Evolutionary conservation across 805 yeast genomes (phyloP).

Genomic region (Candida palmyrensis): DNA sequence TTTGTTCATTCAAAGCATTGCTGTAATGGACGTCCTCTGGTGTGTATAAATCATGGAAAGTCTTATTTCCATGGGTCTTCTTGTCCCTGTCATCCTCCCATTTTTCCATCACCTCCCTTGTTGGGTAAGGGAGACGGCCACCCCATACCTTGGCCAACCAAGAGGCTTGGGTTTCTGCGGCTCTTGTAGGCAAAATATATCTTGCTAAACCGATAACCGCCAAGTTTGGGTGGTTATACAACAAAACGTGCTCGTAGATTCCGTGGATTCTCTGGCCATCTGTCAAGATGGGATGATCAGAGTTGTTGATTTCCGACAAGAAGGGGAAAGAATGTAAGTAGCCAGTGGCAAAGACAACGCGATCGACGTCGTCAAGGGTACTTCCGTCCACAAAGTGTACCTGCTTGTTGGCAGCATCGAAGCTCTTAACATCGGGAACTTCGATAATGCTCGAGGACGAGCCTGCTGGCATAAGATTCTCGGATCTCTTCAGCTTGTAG

Average conservation of each 20-base stretch:
- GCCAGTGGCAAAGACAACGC: slow-evolving; percentile 34
- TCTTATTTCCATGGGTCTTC: slow-evolving; percentile 16
- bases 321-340: slow-evolving; percentile 33
- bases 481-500: slow-evolving; percentile 47
- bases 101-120: slow-evolving; percentile 26
- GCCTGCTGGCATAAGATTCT: slow-evolving; percentile 40
- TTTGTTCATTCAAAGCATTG: slow-evolving; percentile 25
- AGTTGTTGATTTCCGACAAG: slow-evolving; percentile 18
- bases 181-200: slow-evolving; percentile 47
- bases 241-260: slow-evolving; percentile 43
- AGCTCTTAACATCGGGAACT: slow-evolving; percentile 37
- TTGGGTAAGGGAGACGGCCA: slow-evolving; percentile 40
- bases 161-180: slow-evolving; percentile 45
- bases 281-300: slow-evolving; percentile 14
- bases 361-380: slow-evolving; percentile 18
- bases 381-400: slow-evolving; percentile 23
- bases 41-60: slow-evolving; percentile 37
- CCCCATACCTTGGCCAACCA: slow-evolving; percentile 36
- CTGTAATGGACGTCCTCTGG: slow-evolving; percentile 61
- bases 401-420: slow-evolving; percentile 25
- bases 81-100: slow-evolving; percentile 24
- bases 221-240: slow-evolving; percentile 41
- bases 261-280: slow-evolving; percentile 34
- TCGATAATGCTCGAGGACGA: slow-evolving; percentile 34
- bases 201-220: slow-evolving; percentile 38